Evolutionary conservation across 2,329 filamentous ascomycete species (phyloP).

Genomic region (Neobulgaria alba): DNA sequence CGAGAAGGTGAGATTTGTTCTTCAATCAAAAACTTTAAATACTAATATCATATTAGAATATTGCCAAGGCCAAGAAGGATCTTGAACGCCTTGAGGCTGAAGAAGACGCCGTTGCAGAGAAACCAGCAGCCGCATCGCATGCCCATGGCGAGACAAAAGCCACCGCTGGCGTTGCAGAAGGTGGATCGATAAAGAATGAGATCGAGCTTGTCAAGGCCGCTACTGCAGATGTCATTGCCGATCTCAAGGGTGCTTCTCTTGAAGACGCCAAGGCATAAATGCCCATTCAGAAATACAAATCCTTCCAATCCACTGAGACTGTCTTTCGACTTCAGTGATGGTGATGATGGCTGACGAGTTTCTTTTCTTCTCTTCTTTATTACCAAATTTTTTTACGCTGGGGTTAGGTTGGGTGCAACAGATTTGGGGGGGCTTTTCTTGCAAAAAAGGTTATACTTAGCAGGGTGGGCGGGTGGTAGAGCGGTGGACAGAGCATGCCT

Average conservation of each 20-base stretch:
- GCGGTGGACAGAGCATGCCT: no score
- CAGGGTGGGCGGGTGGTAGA: no score
- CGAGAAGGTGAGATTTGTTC: slow-evolving; percentile 62
- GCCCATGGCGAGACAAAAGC: slow-evolving; percentile 44
- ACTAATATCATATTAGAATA: slow-evolving; percentile 59
- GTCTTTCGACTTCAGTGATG: no score
- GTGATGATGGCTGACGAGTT: no score
- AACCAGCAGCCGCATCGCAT: slow-evolving; percentile 36
- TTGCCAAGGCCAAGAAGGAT: slow-evolving; percentile 92
- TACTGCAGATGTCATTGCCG: slow-evolving; percentile 48
- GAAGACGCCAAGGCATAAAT: no score
- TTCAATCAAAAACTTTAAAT: slow-evolving; percentile 5
- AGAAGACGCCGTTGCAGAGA: slow-evolving; percentile 43
- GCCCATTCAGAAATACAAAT: no score
- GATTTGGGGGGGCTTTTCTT: no score
- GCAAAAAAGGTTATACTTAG: no score
- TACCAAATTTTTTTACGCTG: background rate
- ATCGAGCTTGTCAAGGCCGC: slow-evolving; percentile 38
- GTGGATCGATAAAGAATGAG: slow-evolving; percentile 22
- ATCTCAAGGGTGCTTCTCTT: slow-evolving; percentile 50
- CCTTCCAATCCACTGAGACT: no score
- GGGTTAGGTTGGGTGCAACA: background rate
- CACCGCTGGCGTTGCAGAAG: slow-evolving; percentile 24
- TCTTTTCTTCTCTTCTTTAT: no score
- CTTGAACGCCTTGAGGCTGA: slow-evolving; percentile 79